phyloP scores from a whole-genome alignment of 2,329 filamentous ascomycete species.

The Fonsecaea pugnacius region DNA sequence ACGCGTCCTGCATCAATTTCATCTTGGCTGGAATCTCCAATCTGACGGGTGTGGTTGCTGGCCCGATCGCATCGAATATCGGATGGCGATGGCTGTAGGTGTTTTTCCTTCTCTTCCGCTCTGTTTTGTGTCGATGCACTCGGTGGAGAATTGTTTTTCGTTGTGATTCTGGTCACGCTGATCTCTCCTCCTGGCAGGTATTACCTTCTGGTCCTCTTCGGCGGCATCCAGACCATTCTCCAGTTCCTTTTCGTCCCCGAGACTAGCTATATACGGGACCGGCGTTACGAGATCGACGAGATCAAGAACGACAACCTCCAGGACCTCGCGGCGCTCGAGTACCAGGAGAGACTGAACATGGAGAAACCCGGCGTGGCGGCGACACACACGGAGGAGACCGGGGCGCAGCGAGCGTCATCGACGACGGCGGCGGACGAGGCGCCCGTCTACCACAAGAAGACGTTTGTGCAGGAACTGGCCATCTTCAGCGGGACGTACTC shows the following conservation, averaged over 20 bases:
- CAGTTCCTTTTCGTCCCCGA: constrained; percentile 39
- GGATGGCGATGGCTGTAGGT: constrained; percentile 33
- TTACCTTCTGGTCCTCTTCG: constrained; percentile 38
- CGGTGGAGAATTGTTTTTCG: too few species aligned
- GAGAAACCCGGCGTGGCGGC: constrained; percentile 8
- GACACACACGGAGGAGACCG: constrained; percentile 13
- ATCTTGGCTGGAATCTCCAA: constrained; percentile 29
- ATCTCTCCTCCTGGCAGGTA: constrained; percentile 8
- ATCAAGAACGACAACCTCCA: constrained; percentile 25
- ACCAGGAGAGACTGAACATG: constrained; percentile 20
- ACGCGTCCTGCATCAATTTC: constrained; percentile 30
- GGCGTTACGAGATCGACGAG: constrained; percentile 38
- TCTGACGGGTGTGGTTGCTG: constrained; percentile 44
- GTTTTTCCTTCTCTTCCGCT: background rate
- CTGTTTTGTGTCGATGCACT: background rate
- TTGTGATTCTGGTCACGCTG: background rate
- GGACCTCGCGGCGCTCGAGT: constrained; percentile 16
- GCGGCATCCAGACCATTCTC: constrained; percentile 36
- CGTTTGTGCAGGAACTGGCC: constrained; percentile 28
- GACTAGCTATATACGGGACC: constrained; percentile 37
- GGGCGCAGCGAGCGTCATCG: background rate
- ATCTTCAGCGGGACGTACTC: constrained; percentile 31
- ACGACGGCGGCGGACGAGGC: background rate
- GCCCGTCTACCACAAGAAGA: constrained; percentile 21
- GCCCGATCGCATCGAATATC: constrained; percentile 32